Conservation (phyloP, 257 asterid genomes). For the Salvia rosmarinus region DNA sequence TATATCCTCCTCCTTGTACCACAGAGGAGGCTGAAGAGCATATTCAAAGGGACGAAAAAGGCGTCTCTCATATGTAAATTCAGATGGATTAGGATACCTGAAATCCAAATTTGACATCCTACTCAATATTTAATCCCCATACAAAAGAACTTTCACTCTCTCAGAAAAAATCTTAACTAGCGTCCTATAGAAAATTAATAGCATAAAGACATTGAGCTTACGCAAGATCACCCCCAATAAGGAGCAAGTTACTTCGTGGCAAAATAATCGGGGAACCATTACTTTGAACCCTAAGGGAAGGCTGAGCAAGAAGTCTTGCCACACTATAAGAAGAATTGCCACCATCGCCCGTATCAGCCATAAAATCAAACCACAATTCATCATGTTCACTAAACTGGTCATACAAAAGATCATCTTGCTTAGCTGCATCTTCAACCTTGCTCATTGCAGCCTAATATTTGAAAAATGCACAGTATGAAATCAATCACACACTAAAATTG, state of each 20-base stretch:
- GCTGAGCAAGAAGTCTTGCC: conserved; percentile 95
- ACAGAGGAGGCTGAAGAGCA: conserved; percentile 94
- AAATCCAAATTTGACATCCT: conserved; percentile 29
- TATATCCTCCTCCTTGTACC: conserved; percentile 88
- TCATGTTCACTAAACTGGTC: conserved; percentile 83
- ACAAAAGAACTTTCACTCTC: conserved; percentile 15
- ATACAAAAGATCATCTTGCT: conserved; percentile 81
- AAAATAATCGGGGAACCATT: conserved; percentile 56
- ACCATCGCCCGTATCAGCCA: conserved; percentile 99
- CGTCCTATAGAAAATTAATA: neutral
- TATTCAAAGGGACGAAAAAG: conserved; percentile 93
- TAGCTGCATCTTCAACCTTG: conserved; percentile 75
- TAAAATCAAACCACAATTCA: conserved; percentile 97
- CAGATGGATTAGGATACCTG: conserved; percentile 98
- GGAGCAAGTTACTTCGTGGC: conserved; percentile 88
- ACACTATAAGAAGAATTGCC: conserved; percentile 94
- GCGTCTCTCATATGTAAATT: conserved; percentile 85
- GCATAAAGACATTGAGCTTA: too few species aligned
- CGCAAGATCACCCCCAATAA: conserved; percentile 99
- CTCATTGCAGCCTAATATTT: conserved; percentile 91
- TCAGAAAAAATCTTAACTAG: neutral
- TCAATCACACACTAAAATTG: conserved; percentile 2
- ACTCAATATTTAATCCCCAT: conserved; percentile 11
- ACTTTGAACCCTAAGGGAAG: conserved; percentile 59
- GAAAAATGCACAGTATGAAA: conserved; percentile 18